Evolutionary conservation across 2,329 filamentous ascomycete species (phyloP).

Genomic region (Nemania serpens): DNA sequence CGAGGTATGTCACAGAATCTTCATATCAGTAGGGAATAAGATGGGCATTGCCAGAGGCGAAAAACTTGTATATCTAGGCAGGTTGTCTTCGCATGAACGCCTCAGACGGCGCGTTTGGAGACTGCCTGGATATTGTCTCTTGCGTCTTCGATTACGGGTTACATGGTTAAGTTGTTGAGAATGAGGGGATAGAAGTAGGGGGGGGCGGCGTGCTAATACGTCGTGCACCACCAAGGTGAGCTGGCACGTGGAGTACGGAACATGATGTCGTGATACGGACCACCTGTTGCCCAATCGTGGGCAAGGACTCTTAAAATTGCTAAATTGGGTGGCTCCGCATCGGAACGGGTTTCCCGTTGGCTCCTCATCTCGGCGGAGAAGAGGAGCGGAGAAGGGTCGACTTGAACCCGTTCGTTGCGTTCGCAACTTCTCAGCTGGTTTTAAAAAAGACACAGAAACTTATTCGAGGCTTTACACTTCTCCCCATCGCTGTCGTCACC

Average conservation of each 20-base stretch:
- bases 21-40: too few relatives aligned
- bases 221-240: background rate
- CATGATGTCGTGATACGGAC: constrained; percentile 7
- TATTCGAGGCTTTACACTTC: background rate
- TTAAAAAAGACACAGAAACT: constrained; percentile 4
- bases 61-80: too few relatives aligned
- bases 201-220: too few relatives aligned
- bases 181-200: background rate
- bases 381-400: background rate
- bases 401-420: background rate
- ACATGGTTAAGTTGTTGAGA: background rate
- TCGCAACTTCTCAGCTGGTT: background rate
- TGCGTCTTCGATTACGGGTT: too few relatives aligned
- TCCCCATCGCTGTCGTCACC: background rate
- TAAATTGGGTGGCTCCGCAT: constrained; percentile 23
- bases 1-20: too few relatives aligned
- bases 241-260: background rate
- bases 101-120: too few relatives aligned
- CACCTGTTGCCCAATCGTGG: constrained; percentile 12
- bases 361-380: constrained; percentile 9
- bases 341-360: background rate
- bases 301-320: constrained; percentile 16
- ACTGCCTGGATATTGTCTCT: too few relatives aligned
- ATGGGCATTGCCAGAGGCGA: too few relatives aligned
- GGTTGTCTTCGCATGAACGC: too few relatives aligned